Conservation (phyloP, 805 yeast species). For the Starmera amethionina region DNA sequence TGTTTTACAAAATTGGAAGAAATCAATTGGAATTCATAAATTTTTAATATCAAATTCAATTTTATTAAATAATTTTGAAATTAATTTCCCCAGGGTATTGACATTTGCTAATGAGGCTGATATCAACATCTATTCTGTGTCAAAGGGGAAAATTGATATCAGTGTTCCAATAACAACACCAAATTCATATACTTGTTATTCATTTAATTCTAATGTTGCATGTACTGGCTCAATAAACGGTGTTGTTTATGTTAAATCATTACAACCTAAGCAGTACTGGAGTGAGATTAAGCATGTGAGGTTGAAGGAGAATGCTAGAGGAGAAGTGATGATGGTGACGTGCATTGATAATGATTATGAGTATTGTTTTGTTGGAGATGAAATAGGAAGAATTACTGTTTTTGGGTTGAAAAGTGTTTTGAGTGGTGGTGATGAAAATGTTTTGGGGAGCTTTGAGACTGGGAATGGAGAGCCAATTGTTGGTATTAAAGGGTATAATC, state of each 20-base stretch:
- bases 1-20: slow-evolving; percentile 12
- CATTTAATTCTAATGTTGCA: slow-evolving; percentile 6
- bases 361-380: slow-evolving; percentile 15
- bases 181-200: slow-evolving; percentile 7
- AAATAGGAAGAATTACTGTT: slow-evolving; percentile 5
- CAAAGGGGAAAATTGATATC: slow-evolving; percentile 7
- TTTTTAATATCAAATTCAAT: slow-evolving; percentile 2
- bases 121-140: slow-evolving; percentile 7
- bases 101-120: slow-evolving; percentile 11
- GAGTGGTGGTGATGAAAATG: too few species aligned
- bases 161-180: slow-evolving; percentile 13
- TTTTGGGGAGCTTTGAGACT: too few species aligned
- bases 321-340: slow-evolving; percentile 4
- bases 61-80: slow-evolving; percentile 3
- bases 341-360: slow-evolving; percentile 8
- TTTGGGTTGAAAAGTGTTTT: too few species aligned
- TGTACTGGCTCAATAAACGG: slow-evolving; percentile 15
- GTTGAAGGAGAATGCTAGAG: slow-evolving; percentile 1
- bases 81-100: slow-evolving; percentile 10
- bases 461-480: too few species aligned
- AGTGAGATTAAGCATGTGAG: slow-evolving; percentile 4
- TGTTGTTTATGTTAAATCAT: slow-evolving; percentile 5
- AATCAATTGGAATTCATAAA: slow-evolving; percentile 7
- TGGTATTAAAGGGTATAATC: slow-evolving; percentile 3
- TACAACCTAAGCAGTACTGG: slow-evolving; percentile 10